Base-by-base conservation (phyloP, 495 filamentous ascomycete genomes). In the Rhizodiscina lignyota region DNA sequence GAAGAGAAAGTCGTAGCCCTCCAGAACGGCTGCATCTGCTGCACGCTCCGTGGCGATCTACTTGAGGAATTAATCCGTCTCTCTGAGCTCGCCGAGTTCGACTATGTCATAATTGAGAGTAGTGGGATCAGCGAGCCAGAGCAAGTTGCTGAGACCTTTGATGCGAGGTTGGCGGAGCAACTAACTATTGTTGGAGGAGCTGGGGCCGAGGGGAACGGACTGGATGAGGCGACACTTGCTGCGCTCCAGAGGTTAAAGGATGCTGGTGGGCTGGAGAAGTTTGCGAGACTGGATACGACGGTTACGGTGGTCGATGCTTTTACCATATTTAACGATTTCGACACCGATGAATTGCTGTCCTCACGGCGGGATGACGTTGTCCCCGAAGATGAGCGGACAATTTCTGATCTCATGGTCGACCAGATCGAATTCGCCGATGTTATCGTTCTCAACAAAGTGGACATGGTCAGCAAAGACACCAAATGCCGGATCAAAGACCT, bases 371-470 rank as follows among this genome's bases (percentile, higher is more conserved):
- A 36, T 4, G 49, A 59, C 1, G 56, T 65, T 11, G 54, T 62
- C 0, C 52, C 60, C 0, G 70, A 74, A 37, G 70, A 74, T 32
- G 68, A 74, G 23, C 60, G 68, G 2, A 72, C 68, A 1, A 68
- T 72, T 29, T 70, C 68, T 10, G 67, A 74, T 35, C 58, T 72
- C 2, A 67, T 72, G 53, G 67, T 71, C 0, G 70, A 74, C 36
- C 70, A 74, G 40, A 68, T 74, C 30, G 70, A 74, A 44, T 74
- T 74, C 36, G 67, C 70, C 4, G 66, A 74, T 34, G 67, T 74
- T 2, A 52, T 74, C 10, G 54, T 74, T 20, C 40, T 73, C 21
- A 73, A 74, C 44, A 74, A 74, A 49, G 56, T 52, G 33, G 61
- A 64, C 32, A 60, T 55, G 1, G 54, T 64, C 4, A 49, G 57